phyloP scores from a whole-genome alignment of 2,329 filamentous ascomycete species.

The Aspergillus felis region DNA sequence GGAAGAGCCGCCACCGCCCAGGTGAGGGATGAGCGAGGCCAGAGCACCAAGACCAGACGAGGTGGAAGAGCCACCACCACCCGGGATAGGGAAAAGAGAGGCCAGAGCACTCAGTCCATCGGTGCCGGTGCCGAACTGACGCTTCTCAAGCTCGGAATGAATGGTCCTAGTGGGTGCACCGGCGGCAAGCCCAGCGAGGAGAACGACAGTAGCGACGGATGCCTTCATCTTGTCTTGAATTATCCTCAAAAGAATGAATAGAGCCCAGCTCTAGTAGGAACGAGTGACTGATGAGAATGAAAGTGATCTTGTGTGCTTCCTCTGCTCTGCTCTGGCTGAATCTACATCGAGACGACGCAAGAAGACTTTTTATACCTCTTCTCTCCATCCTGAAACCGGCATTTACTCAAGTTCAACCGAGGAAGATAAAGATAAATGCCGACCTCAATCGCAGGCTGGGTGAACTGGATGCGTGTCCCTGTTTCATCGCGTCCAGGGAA shows the following conservation, averaged over 20 bases:
- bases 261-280: constrained; percentile 16
- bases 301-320: not conserved
- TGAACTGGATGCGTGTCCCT: not conserved
- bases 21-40: not conserved
- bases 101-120: constrained; percentile 9
- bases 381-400: not conserved
- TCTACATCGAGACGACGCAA: too few relatives aligned
- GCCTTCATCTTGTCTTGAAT: constrained; percentile 20
- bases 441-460: not conserved
- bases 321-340: too few relatives aligned
- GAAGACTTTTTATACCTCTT: not conserved
- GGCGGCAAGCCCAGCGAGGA: constrained; percentile 19
- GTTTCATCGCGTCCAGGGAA: not conserved
- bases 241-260: constrained; percentile 1
- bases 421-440: not conserved
- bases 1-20: too few relatives aligned
- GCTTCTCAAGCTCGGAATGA: constrained; percentile 12
- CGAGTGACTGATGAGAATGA: not conserved
- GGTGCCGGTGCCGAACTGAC: constrained; percentile 13
- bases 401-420: not conserved
- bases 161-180: constrained; percentile 17
- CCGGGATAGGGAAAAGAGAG: constrained; percentile 8
- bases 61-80: constrained; percentile 1
- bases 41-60: not conserved
- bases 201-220: constrained; percentile 16